Conservation (phyloP, 1,139 yeast species). For the Yamadazyma friedrichii region DNA sequence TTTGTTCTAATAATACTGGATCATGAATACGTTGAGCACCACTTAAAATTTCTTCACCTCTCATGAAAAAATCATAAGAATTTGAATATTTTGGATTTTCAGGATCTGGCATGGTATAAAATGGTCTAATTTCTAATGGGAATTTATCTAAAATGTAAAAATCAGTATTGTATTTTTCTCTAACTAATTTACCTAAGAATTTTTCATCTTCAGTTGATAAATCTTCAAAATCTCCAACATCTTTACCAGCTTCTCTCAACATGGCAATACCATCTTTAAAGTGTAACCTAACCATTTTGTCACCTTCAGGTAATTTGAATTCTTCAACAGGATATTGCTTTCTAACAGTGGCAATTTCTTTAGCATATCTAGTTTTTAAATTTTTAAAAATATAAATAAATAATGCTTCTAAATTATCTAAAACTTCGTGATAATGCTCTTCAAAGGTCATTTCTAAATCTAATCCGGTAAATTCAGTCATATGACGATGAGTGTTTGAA, state of each 20-base stretch:
- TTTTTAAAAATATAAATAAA: conserved; percentile 86
- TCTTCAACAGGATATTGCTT: conserved; percentile 97
- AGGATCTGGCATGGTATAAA: conserved; percentile 98
- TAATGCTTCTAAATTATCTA: conserved; percentile 79
- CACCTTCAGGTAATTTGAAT: conserved; percentile 84
- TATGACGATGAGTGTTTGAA: conserved; percentile 97
- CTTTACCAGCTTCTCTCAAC: conserved; percentile 80
- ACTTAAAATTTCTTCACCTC: conserved; percentile 97
- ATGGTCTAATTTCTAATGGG: conserved; percentile 95
- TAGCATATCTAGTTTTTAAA: conserved; percentile 73
- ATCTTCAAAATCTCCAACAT: conserved; percentile 84
- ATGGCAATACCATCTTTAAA: conserved; percentile 88
- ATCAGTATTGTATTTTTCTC: conserved; percentile 94
- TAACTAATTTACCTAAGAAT: conserved; percentile 84
- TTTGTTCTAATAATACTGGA: conserved; percentile 72
- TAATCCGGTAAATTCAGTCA: conserved; percentile 97
- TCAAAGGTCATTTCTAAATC: conserved; percentile 98
- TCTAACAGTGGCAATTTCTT: conserved; percentile 87
- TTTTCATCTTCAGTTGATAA: conserved; percentile 93
- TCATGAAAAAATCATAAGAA: conserved; percentile 98
- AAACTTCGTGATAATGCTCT: conserved; percentile 95
- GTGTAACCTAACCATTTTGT: conserved; percentile 86
- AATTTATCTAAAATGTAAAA: conserved; percentile 97
- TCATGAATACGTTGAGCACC: conserved; percentile 99
- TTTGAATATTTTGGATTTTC: conserved; percentile 89